Percentiles rank a stretch among this genome's conserved stretches.
These are phyloP conservation scores for Eutrema heterophyllum DNA, from an alignment of 345 rosid genomes.

Conservation along the genomic window DNA sequence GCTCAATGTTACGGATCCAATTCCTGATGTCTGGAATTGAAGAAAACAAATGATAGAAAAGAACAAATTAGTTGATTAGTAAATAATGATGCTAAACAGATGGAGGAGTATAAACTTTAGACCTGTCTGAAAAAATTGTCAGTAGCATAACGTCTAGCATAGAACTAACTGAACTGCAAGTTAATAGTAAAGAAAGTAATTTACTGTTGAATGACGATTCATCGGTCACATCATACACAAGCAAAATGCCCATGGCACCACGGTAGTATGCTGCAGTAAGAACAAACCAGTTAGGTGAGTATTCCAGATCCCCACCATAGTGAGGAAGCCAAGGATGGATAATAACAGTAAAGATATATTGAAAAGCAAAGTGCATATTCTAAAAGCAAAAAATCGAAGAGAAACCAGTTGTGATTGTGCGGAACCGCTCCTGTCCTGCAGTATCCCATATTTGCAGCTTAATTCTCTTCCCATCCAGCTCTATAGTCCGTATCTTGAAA, in stretches of 20 bases:
- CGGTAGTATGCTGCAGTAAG: slow-evolving; percentile 87
- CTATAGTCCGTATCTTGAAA: slow-evolving; percentile 94
- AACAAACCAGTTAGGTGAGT: neutral
- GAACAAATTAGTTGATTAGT: neutral
- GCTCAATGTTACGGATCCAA: slow-evolving; percentile 99
- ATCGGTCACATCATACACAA: slow-evolving; percentile 98
- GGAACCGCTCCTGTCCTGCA: slow-evolving; percentile 35
- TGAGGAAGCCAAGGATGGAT: neutral
- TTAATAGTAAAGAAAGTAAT: neutral
- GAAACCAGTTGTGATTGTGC: slow-evolving; percentile 79
- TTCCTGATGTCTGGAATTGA: slow-evolving; percentile 70
- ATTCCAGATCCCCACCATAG: neutral
- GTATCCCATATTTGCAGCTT: slow-evolving; percentile 97
- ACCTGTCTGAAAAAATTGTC: neutral
- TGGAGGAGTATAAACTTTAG: neutral
- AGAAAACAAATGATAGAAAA: neutral
- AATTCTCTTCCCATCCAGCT: slow-evolving; percentile 91
- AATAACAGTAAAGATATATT: neutral
- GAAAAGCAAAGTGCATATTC: neutral
- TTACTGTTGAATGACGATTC: slow-evolving; percentile 99
- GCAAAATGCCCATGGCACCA: slow-evolving; percentile 99
- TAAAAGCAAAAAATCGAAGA: neutral
- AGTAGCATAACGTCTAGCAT: neutral
- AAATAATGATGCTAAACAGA: neutral
- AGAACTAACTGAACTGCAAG: neutral